These are phyloP conservation scores for Rhodotorula sp. DNA, from an alignment of 1,284 basidiomycete species.

Conservation along the genomic window DNA sequence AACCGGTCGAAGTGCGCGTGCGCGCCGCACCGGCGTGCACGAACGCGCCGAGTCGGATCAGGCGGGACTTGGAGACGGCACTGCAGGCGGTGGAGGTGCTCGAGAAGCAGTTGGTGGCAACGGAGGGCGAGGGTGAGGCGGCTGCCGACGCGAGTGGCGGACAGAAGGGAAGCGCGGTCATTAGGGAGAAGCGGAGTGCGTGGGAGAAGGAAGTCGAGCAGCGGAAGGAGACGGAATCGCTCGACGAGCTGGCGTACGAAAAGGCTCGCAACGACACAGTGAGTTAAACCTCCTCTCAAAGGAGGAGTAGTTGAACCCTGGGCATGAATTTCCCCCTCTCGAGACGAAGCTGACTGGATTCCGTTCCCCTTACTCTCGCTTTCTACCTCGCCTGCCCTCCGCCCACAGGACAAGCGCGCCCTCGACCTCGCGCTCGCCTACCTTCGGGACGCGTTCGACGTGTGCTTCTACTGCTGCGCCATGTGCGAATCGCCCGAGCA, in stretches of 20 bases:
- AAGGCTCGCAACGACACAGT: conserved; percentile 25
- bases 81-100: conserved; percentile 66
- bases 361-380: too few relatives aligned
- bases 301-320: too few relatives aligned
- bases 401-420: conserved; percentile 62
- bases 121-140: conserved; percentile 12
- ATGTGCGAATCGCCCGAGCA: conserved; percentile 88
- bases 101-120: conserved; percentile 61
- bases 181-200: conserved; percentile 43
- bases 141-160: conserved; percentile 38
- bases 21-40: conserved; percentile 77
- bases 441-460: conserved; percentile 76
- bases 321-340: too few relatives aligned
- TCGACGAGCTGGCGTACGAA: conserved; percentile 43
- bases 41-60: conserved; percentile 70
- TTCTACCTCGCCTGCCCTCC: conserved; percentile 29
- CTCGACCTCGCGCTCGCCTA: conserved; percentile 82
- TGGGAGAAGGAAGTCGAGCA: conserved; percentile 26
- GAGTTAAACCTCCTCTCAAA: too few relatives aligned
- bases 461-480: conserved; percentile 93
- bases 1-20: conserved; percentile 71
- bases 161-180: conserved; percentile 46
- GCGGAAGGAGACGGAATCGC: conserved; percentile 36
- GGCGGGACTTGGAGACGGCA: conserved; percentile 71
- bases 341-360: too few relatives aligned